A percentile compares a stretch with the other conserved stretches of the same genome.
phyloP scores from a whole-genome alignment of 345 rosid species.

The Rubroshorea leprosula region DNA sequence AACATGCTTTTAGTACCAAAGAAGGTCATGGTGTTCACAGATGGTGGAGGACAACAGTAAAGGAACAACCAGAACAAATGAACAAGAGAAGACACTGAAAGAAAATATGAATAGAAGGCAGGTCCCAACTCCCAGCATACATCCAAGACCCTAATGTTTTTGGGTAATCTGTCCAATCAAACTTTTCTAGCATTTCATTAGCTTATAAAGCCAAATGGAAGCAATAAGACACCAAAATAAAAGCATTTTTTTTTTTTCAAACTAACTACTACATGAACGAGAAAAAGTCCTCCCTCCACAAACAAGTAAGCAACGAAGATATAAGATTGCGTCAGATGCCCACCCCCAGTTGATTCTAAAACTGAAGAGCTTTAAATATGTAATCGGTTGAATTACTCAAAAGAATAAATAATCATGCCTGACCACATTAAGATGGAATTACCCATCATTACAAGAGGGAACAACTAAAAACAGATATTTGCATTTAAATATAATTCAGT shows the following conservation, averaged over 20 bases:
- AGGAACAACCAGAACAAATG: neutral
- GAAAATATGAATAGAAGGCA: conserved; percentile 14
- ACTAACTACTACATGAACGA: conserved; percentile 7
- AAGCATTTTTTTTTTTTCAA: neutral
- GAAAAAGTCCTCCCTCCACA: conserved; percentile 22
- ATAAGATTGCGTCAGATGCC: neutral
- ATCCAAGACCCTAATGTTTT: conserved; percentile 8
- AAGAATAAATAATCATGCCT: no score
- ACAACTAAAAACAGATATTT: neutral
- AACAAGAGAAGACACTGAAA: conserved; percentile 1
- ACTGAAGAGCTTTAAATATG: no score
- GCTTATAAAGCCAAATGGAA: neutral
- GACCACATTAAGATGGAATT: neutral
- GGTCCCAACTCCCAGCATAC: conserved; percentile 8
- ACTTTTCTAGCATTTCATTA: neutral
- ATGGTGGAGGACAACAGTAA: neutral
- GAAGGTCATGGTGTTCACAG: neutral
- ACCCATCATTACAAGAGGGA: neutral
- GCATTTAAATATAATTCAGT: conserved; percentile 8
- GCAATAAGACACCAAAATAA: conserved; percentile 11
- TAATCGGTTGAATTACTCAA: no score
- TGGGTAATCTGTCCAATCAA: conserved; percentile 8
- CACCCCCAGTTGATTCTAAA: neutral
- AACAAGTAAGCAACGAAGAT: conserved; percentile 7
- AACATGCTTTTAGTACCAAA: neutral